Evolutionary conservation across 352 stramenopile species (phyloP), one percentile per base, ranked within the genome.

Genomic region (Phytophthora cryptogea): DNA sequence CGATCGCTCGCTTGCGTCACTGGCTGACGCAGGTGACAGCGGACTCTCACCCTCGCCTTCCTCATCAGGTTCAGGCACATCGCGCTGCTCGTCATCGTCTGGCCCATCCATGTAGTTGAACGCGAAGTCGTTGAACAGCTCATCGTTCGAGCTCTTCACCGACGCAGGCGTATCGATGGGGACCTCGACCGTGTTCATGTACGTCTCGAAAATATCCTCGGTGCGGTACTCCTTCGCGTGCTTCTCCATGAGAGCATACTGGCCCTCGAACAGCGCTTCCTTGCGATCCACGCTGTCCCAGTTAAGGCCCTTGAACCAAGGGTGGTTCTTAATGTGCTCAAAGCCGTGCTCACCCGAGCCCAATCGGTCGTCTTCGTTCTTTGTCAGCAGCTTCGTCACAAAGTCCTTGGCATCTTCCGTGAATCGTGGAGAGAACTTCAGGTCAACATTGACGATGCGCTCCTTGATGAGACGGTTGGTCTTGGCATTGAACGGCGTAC

Each of bases 311-410:
- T 80, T 70, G 44, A 97, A 97, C 80, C 88, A 98, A 52, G 88
- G 72, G 66, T 97, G 89, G 33, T 60, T 42, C 73, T 95, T 96
- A 42, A 98, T 89, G 32, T 92, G 68, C 23, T 94, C 76, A 47
- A 96, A 91, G 43, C 91, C 91, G 47, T 85, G 66, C 10, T 82
- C 63, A n/a, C 95, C 96, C 36, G 79, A 93, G 23, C 97, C 97
- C 14, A 99, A 85, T 14, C 97, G 84, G 47, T 89, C 61, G 8
- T 76, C 76, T 23, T 98, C 96, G 68, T 97, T 89, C 67, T 98
- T 98, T 2, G 96, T 98, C 33, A 99, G 72, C 20, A 99, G 65
- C 20, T 78, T 83, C 0, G 78, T 76, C 14, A 95, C 81, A 70
- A 95, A 91, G 51, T 92, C 84, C 66, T 92, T 92, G 20, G 83